Evolutionary conservation across 1,284 basidiomycete genomes (phyloP).

Genomic region (Tetrapyrgos nigripes): DNA sequence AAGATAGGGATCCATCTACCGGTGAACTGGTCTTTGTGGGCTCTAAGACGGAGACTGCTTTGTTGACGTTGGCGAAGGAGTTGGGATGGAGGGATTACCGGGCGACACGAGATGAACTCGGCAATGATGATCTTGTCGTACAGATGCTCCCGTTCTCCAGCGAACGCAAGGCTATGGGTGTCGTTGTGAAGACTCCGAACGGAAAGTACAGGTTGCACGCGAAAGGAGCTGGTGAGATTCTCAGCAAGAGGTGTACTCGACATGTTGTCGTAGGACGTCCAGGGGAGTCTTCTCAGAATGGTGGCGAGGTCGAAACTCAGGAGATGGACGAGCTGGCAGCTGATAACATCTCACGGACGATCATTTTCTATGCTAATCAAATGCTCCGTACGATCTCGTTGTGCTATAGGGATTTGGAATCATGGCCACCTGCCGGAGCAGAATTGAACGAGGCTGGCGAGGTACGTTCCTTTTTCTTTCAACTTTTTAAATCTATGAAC

Average conservation of each 20-base stretch:
- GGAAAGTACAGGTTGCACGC: slow-evolving; percentile 79
- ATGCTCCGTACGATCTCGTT: slow-evolving; percentile 92
- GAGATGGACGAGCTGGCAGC: slow-evolving; percentile 68
- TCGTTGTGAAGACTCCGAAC: slow-evolving; percentile 73
- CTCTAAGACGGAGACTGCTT: slow-evolving; percentile 96
- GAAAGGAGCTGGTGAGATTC: slow-evolving; percentile 95
- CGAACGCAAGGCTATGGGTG: slow-evolving; percentile 96
- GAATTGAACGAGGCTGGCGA: slow-evolving; percentile 57
- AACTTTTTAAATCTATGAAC: slow-evolving; percentile 14
- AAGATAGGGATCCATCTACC: slow-evolving; percentile 75
- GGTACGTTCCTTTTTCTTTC: slow-evolving; percentile 36
- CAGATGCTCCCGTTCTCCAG: slow-evolving; percentile 97
- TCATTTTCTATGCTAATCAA: slow-evolving; percentile 97
- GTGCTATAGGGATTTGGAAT: slow-evolving; percentile 88
- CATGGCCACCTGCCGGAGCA: slow-evolving; percentile 80
- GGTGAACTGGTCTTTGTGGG: slow-evolving; percentile 83
- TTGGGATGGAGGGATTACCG: slow-evolving; percentile 85
- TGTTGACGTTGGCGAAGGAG: slow-evolving; percentile 90
- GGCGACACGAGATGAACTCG: slow-evolving; percentile 59
- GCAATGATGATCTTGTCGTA: slow-evolving; percentile 60
- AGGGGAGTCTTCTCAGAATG: slow-evolving; percentile 23
- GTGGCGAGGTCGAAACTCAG: slow-evolving; percentile 57
- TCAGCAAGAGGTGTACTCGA: slow-evolving; percentile 75
- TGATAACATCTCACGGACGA: slow-evolving; percentile 88
- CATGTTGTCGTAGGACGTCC: slow-evolving; percentile 74